Conservation (phyloP, 2,329 filamentous ascomycete genomes). For the Colletotrichum musicola region DNA sequence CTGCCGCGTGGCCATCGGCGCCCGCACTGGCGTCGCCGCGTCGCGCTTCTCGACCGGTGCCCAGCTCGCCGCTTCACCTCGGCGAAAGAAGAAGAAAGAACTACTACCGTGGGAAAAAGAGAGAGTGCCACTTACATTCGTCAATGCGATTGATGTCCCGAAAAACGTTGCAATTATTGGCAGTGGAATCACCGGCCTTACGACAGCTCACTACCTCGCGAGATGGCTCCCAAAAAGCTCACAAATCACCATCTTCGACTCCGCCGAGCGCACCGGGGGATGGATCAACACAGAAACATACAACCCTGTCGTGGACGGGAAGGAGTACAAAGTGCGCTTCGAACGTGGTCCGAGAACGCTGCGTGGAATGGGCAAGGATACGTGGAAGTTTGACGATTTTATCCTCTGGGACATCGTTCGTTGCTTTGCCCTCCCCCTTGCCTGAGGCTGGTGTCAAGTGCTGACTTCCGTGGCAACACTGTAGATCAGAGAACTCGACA, state of each 20-base stretch:
- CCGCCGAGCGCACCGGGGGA: constrained; percentile 77
- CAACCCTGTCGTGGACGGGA: constrained; percentile 67
- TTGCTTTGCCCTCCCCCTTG: constrained; percentile 39
- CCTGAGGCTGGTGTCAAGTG: constrained; percentile 19
- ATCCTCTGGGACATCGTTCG: constrained; percentile 79
- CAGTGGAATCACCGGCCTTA: constrained; percentile 85
- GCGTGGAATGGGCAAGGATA: constrained; percentile 61
- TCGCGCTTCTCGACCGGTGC: constrained; percentile 25
- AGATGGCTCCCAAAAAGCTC: constrained; percentile 72
- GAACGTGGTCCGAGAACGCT: constrained; percentile 88
- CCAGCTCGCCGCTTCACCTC: background rate
- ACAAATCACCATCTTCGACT: constrained; percentile 86
- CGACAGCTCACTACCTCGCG: constrained; percentile 81
- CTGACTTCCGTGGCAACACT: background rate
- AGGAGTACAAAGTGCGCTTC: constrained; percentile 73
- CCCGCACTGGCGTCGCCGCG: constrained; percentile 5
- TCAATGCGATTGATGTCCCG: constrained; percentile 25
- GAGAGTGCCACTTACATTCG: no score
- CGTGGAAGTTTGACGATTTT: constrained; percentile 68
- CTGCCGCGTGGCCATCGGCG: constrained; percentile 19
- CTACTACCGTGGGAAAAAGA: no score
- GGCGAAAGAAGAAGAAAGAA: background rate
- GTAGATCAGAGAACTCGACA: constrained; percentile 28
- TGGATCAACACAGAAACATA: constrained; percentile 82
- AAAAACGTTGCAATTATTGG: constrained; percentile 76